phyloP scores from a whole-genome alignment of 2,329 filamentous ascomycete genomes.

The Fusarium sp. region DNA sequence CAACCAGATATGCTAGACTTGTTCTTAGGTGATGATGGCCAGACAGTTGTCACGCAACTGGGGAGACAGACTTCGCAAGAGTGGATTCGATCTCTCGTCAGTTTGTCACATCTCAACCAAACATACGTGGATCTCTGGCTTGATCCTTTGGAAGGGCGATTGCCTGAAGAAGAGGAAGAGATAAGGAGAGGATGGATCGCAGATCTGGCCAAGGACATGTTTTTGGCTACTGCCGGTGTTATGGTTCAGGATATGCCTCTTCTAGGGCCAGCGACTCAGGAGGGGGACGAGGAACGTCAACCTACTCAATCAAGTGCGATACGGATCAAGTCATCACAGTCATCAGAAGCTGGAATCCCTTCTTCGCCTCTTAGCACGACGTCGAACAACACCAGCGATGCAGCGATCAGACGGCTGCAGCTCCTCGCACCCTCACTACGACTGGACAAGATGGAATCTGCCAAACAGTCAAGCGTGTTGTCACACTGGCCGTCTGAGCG shows the following conservation, averaged over 20 bases:
- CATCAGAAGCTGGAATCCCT: conserved; percentile 37
- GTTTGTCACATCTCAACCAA: conserved; percentile 49
- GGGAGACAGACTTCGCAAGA: conserved; percentile 46
- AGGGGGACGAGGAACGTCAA: conserved; percentile 22
- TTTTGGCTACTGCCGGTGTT: conserved; percentile 55
- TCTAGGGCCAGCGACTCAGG: conserved; percentile 43
- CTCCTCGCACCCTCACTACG: conserved; percentile 54
- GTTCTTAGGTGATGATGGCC: conserved; percentile 47
- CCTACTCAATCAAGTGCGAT: conserved; percentile 31
- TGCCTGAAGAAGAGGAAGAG: conserved; percentile 47
- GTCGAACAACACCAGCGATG: conserved; percentile 42
- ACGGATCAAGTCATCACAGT: conserved; percentile 48
- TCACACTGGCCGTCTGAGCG: conserved; percentile 59
- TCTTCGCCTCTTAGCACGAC: conserved; percentile 39
- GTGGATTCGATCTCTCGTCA: conserved; percentile 43
- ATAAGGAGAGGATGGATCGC: conserved; percentile 49
- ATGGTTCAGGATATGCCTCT: conserved; percentile 54
- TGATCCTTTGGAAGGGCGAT: conserved; percentile 41
- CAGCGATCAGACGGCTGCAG: conserved; percentile 54
- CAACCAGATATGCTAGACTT: conserved; percentile 51
- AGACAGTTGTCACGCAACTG: conserved; percentile 52
- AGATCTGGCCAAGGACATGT: conserved; percentile 54
- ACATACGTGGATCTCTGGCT: conserved; percentile 54
- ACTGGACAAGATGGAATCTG: conserved; percentile 45
- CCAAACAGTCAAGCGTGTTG: conserved; percentile 52